phyloP scores from a whole-genome alignment of 2,329 filamentous ascomycete species.

The Apiospora saccharicola region DNA sequence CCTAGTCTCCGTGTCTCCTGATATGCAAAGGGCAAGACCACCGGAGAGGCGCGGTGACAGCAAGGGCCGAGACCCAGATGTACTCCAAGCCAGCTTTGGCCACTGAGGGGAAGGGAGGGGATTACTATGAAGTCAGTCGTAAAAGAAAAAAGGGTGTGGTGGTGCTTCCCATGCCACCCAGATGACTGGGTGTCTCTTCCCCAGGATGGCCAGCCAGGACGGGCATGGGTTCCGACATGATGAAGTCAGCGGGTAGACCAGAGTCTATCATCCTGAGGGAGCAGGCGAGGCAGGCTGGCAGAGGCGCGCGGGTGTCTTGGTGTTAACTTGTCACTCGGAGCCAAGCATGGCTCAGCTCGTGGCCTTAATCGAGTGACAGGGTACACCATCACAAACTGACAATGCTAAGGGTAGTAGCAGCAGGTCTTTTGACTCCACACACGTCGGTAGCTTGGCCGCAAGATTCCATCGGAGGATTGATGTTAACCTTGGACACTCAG shows the following conservation, averaged over 20 bases:
- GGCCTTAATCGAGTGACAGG: neutral
- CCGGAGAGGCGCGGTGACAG: neutral
- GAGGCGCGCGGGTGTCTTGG: neutral
- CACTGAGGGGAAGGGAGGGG: neutral
- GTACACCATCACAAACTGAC: neutral
- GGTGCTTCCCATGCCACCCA: neutral
- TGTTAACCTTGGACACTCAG: slow-evolving; percentile 12
- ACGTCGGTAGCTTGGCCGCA: neutral
- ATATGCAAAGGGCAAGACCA: neutral
- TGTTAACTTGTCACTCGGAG: neutral
- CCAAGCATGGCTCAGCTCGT: neutral
- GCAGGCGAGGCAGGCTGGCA: neutral
- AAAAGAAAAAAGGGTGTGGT: neutral
- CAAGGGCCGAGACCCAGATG: neutral
- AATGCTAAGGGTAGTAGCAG: neutral
- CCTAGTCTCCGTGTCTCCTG: neutral
- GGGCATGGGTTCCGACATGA: neutral
- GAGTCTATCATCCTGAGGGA: slow-evolving; percentile 1
- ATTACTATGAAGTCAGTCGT: neutral
- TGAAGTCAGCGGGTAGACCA: neutral
- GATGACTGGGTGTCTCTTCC: neutral
- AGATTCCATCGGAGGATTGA: slow-evolving; percentile 10
- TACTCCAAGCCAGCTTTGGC: neutral
- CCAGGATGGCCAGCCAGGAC: neutral
- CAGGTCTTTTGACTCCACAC: neutral